phyloP scores from a whole-genome alignment of 2,329 filamentous ascomycete species.

The Epichloe uncinata region DNA sequence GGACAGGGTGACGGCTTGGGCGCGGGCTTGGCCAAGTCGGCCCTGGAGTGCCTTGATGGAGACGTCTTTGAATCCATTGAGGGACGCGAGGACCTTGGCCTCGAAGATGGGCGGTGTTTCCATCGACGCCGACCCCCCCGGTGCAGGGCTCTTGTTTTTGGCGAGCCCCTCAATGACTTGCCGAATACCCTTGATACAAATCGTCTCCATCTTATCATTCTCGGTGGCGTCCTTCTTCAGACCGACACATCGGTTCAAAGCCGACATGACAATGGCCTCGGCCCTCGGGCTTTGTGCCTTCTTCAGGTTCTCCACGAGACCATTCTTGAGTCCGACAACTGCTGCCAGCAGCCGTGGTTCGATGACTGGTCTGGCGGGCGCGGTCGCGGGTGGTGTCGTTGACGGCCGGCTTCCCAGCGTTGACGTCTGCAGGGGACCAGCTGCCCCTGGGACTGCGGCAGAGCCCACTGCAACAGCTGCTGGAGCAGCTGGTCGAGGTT shows the following conservation, averaged over 20 bases:
- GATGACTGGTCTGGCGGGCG: slow-evolving; percentile 24
- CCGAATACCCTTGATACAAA: slow-evolving; percentile 30
- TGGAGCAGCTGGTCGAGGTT: slow-evolving; percentile 7
- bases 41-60: slow-evolving; percentile 29
- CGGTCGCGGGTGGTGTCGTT: slow-evolving; percentile 13
- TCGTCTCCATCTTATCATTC: slow-evolving; percentile 32
- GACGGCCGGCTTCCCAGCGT: slow-evolving; percentile 12
- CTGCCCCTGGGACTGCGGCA: slow-evolving; percentile 2
- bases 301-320: slow-evolving; percentile 31
- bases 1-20: slow-evolving; percentile 34
- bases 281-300: slow-evolving; percentile 28
- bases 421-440: slow-evolving; percentile 6
- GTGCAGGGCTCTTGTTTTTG: slow-evolving; percentile 22
- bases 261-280: slow-evolving; percentile 37
- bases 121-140: slow-evolving; percentile 14
- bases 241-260: slow-evolving; percentile 36
- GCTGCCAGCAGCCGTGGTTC: slow-evolving; percentile 29
- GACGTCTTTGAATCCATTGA: slow-evolving; percentile 32
- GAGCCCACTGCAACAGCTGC: slow-evolving; percentile 1
- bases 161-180: slow-evolving; percentile 31
- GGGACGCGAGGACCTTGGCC: slow-evolving; percentile 26
- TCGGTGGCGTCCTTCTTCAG: slow-evolving; percentile 31
- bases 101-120: slow-evolving; percentile 21
- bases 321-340: slow-evolving; percentile 32
- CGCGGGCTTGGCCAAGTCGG: slow-evolving; percentile 26